Conservation (phyloP, 176 grass and related monocot species). For the Aegilops sharonensis region DNA sequence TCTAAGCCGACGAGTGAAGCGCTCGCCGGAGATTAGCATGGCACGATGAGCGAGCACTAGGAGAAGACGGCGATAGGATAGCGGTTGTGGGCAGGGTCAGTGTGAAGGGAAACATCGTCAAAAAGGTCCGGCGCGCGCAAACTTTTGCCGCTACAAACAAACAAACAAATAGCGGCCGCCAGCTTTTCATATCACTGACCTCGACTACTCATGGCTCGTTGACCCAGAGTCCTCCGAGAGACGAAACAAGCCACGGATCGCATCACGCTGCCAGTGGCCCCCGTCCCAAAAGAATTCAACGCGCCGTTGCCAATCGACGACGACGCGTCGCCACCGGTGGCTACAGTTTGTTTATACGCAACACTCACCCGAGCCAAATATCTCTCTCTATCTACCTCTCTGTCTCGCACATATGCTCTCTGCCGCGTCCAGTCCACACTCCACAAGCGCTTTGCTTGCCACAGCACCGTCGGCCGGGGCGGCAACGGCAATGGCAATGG, state of each 20-base stretch:
- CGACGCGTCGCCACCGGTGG: not conserved
- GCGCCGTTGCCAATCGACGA: not conserved
- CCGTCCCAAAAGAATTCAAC: not conserved
- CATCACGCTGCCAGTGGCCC: not conserved
- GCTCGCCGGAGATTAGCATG: not conserved
- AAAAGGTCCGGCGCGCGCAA: not conserved
- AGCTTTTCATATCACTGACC: not conserved
- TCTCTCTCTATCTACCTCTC: not conserved
- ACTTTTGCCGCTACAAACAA: not conserved
- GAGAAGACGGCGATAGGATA: too few species aligned
- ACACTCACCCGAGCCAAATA: not conserved
- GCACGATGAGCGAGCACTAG: too few species aligned
- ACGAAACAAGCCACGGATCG: not conserved
- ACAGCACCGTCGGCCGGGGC: not conserved
- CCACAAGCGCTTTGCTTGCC: not conserved
- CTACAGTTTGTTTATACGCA: not conserved
- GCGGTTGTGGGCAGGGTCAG: too few species aligned
- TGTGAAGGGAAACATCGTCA: not conserved
- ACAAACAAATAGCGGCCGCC: not conserved
- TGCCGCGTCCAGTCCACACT: not conserved
- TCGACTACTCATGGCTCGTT: not conserved
- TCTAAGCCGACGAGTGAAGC: not conserved
- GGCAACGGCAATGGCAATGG: not conserved
- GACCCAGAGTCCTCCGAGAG: not conserved
- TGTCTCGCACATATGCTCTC: not conserved